Evolutionary conservation across 2,329 filamentous ascomycete species (phyloP).

Genomic region (Nemania sp.): DNA sequence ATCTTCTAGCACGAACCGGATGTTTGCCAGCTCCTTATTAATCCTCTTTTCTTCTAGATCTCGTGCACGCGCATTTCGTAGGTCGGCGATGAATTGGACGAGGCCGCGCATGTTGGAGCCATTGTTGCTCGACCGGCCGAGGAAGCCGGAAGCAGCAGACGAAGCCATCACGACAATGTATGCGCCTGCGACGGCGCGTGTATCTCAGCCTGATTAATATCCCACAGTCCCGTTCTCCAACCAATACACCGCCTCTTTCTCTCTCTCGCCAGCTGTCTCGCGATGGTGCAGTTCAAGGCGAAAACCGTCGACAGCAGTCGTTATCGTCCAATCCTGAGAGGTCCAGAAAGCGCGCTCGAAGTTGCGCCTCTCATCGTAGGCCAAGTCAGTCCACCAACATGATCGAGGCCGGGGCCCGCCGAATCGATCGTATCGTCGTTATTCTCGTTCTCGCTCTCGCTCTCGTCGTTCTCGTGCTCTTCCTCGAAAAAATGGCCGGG

Average conservation of each 20-base stretch:
- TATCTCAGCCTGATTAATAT: constrained; percentile 25
- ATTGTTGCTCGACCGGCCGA: constrained; percentile 66
- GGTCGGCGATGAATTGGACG: constrained; percentile 96
- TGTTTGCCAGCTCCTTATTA: constrained; percentile 99
- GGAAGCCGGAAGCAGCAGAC: constrained; percentile 58
- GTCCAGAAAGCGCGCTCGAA: constrained; percentile 36
- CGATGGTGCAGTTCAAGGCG: no score
- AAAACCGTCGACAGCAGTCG: background rate
- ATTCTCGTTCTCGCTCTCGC: background rate
- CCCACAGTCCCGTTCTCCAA: constrained; percentile 30
- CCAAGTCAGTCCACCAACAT: constrained; percentile 39
- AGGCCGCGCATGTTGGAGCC: constrained; percentile 77
- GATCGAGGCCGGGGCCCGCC: constrained; percentile 29
- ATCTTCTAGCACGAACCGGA: constrained; percentile 61
- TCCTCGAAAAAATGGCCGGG: background rate
- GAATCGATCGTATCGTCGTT: constrained; percentile 19
- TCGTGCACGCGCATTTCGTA: constrained; percentile 90
- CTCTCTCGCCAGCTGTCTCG: no score
- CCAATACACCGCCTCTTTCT: constrained; percentile 19
- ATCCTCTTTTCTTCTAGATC: constrained; percentile 99
- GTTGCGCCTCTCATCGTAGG: constrained; percentile 40
- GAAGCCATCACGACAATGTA: constrained; percentile 53
- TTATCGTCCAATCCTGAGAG: constrained; percentile 26
- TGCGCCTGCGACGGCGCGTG: constrained; percentile 26
- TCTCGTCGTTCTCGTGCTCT: background rate